These are phyloP conservation scores for Trichoderma asperellum DNA, from an alignment of 2,329 filamentous ascomycete species.

Conservation along the genomic window DNA sequence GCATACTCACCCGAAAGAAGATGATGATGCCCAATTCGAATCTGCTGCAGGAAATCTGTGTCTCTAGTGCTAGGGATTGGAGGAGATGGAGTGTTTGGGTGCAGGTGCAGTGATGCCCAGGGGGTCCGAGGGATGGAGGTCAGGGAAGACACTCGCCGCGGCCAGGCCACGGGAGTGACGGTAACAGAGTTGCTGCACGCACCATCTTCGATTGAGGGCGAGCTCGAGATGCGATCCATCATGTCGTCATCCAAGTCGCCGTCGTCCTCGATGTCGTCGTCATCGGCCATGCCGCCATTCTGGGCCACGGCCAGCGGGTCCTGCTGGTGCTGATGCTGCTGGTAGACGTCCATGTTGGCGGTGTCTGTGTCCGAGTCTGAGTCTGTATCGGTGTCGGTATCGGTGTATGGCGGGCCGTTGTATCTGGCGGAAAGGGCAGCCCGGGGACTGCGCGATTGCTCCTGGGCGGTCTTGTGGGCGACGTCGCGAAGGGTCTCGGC, in stretches of 20 bases:
- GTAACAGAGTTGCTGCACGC: constrained; percentile 62
- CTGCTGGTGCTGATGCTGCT: constrained; percentile 51
- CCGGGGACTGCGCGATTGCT: constrained; percentile 67
- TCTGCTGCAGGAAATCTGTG: constrained; percentile 14
- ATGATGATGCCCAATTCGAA: constrained; percentile 38
- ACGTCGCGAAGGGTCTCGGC: constrained; percentile 81
- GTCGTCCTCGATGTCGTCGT: constrained; percentile 66
- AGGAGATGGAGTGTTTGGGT: constrained; percentile 34
- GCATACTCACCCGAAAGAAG: constrained; percentile 50
- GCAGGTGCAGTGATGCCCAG: constrained; percentile 38
- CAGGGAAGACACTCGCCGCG: constrained; percentile 50
- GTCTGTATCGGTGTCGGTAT: constrained; percentile 20
- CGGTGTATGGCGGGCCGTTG: constrained; percentile 28
- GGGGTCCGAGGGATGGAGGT: constrained; percentile 40
- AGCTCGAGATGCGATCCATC: constrained; percentile 99
- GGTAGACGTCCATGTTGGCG: constrained; percentile 41
- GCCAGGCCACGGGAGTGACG: constrained; percentile 46
- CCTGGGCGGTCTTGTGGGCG: constrained; percentile 73
- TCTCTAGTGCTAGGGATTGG: constrained; percentile 32
- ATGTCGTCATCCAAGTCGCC: constrained; percentile 85
- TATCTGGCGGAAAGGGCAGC: constrained; percentile 49
- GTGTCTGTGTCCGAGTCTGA: constrained; percentile 31
- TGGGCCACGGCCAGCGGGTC: constrained; percentile 64
- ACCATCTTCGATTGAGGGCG: constrained; percentile 99
- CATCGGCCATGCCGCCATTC: constrained; percentile 64